Base-by-base conservation (phyloP, 768 basidiomycete species). In the Russula earlei region DNA sequence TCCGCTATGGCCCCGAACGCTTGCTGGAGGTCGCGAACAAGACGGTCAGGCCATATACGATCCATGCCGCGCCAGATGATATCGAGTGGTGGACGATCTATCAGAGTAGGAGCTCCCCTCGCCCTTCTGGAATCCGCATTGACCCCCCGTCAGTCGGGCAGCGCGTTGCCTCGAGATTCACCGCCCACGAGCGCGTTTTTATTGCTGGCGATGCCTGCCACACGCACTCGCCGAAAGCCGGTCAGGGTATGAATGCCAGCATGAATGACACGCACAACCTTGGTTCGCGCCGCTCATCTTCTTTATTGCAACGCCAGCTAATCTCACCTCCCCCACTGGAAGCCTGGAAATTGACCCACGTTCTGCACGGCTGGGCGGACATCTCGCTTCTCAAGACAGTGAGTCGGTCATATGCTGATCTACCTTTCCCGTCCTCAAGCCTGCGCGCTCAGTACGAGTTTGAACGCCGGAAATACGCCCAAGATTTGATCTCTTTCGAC, bases 191-290 rank as follows among this genome's bases (percentile, higher is more conserved):
- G 31, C 75, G 81, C 5, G 70, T 80, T 2, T 79, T 81, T 60
- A 80, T 82, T 45, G 80, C 76, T 0, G 80, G 81, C 12, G 79
- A 79, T 58, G 78, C 78, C 3, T 80, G 75, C 36, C 76, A 74
- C 54, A 75, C 73, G 17, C 74, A 74, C 46, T 75, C 72, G 0
- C 54, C 54, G 4, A 55, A 55, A 12, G 75, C 74, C 50, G 72
- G 77, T 5, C 79, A 80, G 55, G 78, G 76, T 1, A 74, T 77
- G 77, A 79, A 78, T 29, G 77, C 77, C 4, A 74, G 74, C 47
- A 78, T 80, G 71, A 77, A 74, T 52, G 80, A 81, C 53, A 67
- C 75, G 0, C 79, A 77, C 63, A 81, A 81, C 61, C 71, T 81
- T 14, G 54, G 54, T 55, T 49, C 22, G 51, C 51, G 12, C 10